Conservation (phyloP, 495 filamentous ascomycete genomes). For the Penicilliopsis zonata region DNA sequence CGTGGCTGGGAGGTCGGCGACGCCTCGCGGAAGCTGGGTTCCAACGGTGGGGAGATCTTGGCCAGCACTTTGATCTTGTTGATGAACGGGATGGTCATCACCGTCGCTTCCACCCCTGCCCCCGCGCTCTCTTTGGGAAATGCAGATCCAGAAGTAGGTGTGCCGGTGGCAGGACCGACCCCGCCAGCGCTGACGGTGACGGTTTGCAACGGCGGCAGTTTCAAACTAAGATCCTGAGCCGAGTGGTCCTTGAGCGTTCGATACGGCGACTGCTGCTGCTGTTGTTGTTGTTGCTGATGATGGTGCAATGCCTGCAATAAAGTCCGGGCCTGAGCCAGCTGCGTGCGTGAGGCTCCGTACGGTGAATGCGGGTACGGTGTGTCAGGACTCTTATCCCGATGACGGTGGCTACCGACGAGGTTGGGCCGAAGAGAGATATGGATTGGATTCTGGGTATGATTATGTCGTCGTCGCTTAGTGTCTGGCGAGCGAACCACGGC, state of each 20-base stretch:
- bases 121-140: slow-evolving; percentile 19
- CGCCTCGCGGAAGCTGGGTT: slow-evolving; percentile 22
- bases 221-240: slow-evolving; percentile 30
- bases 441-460: slow-evolving; percentile 19
- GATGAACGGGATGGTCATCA: slow-evolving; percentile 59
- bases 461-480: slow-evolving; percentile 44
- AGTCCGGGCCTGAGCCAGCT: slow-evolving; percentile 13
- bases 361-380: slow-evolving; percentile 20
- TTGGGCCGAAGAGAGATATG: too few relatives aligned
- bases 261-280: too few relatives aligned
- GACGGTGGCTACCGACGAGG: slow-evolving; percentile 13
- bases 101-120: slow-evolving; percentile 50
- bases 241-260: slow-evolving; percentile 11
- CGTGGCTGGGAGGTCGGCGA: slow-evolving; percentile 37
- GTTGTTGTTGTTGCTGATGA: too few relatives aligned
- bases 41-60: slow-evolving; percentile 57
- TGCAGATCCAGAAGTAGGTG: slow-evolving; percentile 18
- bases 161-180: not conserved
- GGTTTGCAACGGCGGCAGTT: slow-evolving; percentile 50
- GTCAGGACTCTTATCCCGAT: slow-evolving; percentile 24
- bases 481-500: slow-evolving; percentile 28
- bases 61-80: slow-evolving; percentile 59
- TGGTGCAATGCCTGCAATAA: slow-evolving; percentile 27
- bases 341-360: slow-evolving; percentile 18
- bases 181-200: slow-evolving; percentile 6